These are phyloP conservation scores for Gigaspora rosea DNA, from an alignment of 192 early-diverging fungal genomes.

Conservation along the genomic window DNA sequence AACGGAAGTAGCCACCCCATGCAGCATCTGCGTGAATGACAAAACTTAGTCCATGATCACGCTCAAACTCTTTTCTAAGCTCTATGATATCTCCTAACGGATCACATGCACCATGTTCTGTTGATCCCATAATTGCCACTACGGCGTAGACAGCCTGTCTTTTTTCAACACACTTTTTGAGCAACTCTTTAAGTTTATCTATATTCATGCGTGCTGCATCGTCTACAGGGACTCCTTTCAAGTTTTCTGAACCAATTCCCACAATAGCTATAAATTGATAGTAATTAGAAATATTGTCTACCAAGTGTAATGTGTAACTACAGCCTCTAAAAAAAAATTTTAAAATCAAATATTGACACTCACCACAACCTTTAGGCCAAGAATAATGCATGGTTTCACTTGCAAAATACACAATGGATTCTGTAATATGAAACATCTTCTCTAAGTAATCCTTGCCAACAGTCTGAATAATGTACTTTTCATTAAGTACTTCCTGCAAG, in stretches of 20 bases:
- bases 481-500: not conserved
- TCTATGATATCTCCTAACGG: not conserved
- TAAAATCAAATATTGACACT: not conserved
- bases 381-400: slow-evolving; percentile 4
- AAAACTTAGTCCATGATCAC: slow-evolving; percentile 6
- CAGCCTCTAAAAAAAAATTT: not conserved
- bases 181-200: not conserved
- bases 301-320: no score
- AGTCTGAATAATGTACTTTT: not conserved
- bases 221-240: not conserved
- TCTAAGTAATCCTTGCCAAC: not conserved
- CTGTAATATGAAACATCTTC: not conserved
- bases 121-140: slow-evolving; percentile 12
- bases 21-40: slow-evolving; percentile 7
- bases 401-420: not conserved
- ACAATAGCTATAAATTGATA: not conserved
- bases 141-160: not conserved
- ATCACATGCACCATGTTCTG: slow-evolving; percentile 5
- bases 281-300: not conserved
- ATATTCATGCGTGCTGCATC: not conserved
- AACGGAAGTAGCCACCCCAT: slow-evolving; percentile 7
- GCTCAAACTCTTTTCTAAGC: not conserved
- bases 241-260: not conserved
- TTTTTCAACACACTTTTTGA: not conserved
- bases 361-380: slow-evolving; percentile 11